These are phyloP conservation scores for Chaetomium globosum DNA, from an alignment of 2,329 filamentous ascomycete genomes.

Conservation along the genomic window DNA sequence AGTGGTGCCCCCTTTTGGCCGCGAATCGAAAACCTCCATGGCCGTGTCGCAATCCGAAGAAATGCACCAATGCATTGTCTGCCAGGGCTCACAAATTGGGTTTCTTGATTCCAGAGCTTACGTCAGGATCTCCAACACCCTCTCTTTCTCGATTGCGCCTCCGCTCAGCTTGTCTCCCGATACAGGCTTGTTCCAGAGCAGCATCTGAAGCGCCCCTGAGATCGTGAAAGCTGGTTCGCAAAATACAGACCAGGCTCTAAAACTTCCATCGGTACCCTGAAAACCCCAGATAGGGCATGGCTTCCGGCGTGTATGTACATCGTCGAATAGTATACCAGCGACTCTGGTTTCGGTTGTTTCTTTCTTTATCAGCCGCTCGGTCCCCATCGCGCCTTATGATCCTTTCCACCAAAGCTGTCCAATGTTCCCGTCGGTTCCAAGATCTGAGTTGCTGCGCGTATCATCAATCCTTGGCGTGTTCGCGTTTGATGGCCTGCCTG, in stretches of 20 bases:
- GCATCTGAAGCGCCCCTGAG: background rate
- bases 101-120: conserved; percentile 17
- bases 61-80: conserved; percentile 10
- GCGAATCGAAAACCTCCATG: conserved; percentile 22
- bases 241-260: background rate
- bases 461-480: conserved; percentile 37
- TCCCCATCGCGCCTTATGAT: conserved; percentile 30
- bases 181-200: background rate
- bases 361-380: conserved; percentile 36
- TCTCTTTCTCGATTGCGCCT: background rate
- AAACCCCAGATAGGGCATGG: background rate
- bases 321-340: background rate
- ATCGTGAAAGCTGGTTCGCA: background rate
- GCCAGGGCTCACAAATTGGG: conserved; percentile 9
- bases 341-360: conserved; percentile 12
- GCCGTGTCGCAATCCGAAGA: conserved; percentile 13
- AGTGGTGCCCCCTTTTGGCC: conserved; percentile 18
- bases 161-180: background rate
- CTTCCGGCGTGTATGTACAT: background rate
- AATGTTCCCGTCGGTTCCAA: conserved; percentile 31
- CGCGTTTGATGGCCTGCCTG: conserved; percentile 38
- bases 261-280: no score
- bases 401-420: conserved; percentile 23
- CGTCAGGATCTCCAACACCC: conserved; percentile 24
- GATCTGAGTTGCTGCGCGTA: conserved; percentile 40